Conservation (phyloP, 2,329 filamentous ascomycete genomes). For the Neopestalotiopsis clavispora region DNA sequence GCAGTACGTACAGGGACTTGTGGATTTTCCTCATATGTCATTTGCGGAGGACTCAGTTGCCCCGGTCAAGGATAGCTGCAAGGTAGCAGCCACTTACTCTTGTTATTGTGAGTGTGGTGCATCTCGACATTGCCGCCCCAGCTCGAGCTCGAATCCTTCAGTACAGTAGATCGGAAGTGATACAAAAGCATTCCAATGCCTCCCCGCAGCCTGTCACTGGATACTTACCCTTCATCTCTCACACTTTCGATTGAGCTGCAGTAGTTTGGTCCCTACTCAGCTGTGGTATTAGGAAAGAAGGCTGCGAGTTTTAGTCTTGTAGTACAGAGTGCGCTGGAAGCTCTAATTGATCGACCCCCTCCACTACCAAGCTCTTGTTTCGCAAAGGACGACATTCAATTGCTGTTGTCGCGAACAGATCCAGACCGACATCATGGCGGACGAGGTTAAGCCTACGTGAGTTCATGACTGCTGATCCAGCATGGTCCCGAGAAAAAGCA, state of each 20-base stretch:
- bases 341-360: background rate
- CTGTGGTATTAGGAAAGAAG: background rate
- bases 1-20: background rate
- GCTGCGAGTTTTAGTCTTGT: background rate
- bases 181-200: constrained; percentile 8
- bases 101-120: background rate
- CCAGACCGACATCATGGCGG: background rate
- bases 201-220: constrained; percentile 6
- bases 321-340: background rate
- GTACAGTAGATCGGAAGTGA: background rate
- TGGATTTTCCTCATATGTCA: background rate
- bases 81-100: background rate
- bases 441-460: constrained; percentile 14
- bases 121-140: background rate
- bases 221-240: background rate
- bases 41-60: constrained; percentile 4
- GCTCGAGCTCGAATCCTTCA: background rate
- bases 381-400: background rate
- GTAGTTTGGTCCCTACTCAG: background rate
- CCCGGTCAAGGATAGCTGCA: constrained; percentile 6
- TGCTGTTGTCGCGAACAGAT: background rate
- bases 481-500: background rate
- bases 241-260: background rate
- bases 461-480: background rate
- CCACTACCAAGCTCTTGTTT: background rate